Evolutionary conservation across 2,329 filamentous ascomycete genomes (phyloP).

Genomic region (Verticillium dahliae): DNA sequence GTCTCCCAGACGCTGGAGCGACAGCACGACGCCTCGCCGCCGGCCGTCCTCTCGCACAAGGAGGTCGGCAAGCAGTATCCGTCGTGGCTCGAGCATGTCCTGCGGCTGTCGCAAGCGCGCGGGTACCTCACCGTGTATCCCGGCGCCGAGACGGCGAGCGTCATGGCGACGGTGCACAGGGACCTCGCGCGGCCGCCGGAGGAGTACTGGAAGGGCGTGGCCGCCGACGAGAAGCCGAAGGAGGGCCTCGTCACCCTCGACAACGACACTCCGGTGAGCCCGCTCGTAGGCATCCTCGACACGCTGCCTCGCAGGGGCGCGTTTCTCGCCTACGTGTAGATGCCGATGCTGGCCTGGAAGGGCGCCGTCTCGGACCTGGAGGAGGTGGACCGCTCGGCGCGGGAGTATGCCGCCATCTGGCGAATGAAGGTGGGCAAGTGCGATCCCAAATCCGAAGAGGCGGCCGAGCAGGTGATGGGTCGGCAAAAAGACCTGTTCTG

Average conservation of each 20-base stretch:
- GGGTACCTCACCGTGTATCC: slow-evolving; percentile 81
- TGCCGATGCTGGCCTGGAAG: slow-evolving; percentile 60
- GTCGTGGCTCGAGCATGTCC: slow-evolving; percentile 70
- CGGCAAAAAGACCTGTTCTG: slow-evolving; percentile 62
- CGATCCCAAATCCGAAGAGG: slow-evolving; percentile 19
- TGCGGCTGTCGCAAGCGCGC: slow-evolving; percentile 68
- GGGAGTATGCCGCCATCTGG: slow-evolving; percentile 52
- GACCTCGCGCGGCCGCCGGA: slow-evolving; percentile 71
- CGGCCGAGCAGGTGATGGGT: slow-evolving; percentile 16
- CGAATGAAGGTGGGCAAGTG: slow-evolving; percentile 64
- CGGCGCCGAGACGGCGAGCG: slow-evolving; percentile 41
- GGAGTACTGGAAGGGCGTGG: slow-evolving; percentile 41
- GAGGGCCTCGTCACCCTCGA: slow-evolving; percentile 17
- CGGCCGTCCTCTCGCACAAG: slow-evolving; percentile 43
- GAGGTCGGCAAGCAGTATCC: slow-evolving; percentile 62
- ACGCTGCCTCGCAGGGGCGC: slow-evolving; percentile 36
- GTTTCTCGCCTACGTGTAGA: slow-evolving; percentile 34
- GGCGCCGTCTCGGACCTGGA: slow-evolving; percentile 40
- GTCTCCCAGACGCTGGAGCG: slow-evolving; percentile 51
- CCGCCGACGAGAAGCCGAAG: slow-evolving; percentile 11
- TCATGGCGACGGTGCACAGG: slow-evolving; percentile 67
- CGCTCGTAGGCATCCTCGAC: slow-evolving; percentile 38
- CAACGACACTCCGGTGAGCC: slow-evolving; percentile 18
- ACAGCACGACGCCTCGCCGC: slow-evolving; percentile 19
- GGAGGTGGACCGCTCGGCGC: slow-evolving; percentile 35